These are phyloP conservation scores for Acer negundo DNA, from an alignment of 345 rosid genomes.

Conservation along the genomic window DNA sequence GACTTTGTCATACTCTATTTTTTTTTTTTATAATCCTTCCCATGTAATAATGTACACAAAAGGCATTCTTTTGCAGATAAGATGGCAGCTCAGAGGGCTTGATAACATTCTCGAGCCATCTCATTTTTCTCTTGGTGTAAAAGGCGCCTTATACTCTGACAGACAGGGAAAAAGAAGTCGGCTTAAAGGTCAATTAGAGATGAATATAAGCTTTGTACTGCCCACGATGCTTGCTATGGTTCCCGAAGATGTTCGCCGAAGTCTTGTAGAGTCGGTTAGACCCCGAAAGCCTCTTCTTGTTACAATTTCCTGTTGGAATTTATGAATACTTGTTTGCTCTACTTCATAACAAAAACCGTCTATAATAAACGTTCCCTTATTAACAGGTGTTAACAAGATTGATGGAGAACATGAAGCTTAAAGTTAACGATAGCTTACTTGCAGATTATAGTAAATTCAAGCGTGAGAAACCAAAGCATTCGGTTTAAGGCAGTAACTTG, in stretches of 20 bases:
- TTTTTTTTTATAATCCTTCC: neutral
- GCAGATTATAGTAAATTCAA: constrained; percentile 77
- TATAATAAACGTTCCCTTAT: neutral
- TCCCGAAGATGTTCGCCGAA: constrained; percentile 64
- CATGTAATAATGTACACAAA: neutral
- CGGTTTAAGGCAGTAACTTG: neutral
- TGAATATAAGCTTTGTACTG: constrained; percentile 70
- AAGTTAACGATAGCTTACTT: constrained; percentile 76
- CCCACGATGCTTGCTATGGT: constrained; percentile 74
- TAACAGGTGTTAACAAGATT: constrained; percentile 61
- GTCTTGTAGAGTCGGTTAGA: constrained; percentile 65
- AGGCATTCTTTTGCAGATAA: constrained; percentile 45
- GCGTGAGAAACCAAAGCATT: constrained; percentile 32
- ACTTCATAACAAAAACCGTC: neutral
- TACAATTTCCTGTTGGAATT: neutral
- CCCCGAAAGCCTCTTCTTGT: neutral
- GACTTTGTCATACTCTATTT: neutral
- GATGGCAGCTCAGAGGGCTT: constrained; percentile 90
- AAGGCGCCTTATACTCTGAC: constrained; percentile 68
- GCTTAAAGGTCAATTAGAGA: constrained; percentile 77
- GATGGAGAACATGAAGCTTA: constrained; percentile 80
- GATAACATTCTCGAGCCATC: constrained; percentile 56
- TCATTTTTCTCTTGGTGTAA: constrained; percentile 62
- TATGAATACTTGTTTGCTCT: neutral
- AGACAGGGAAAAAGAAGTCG: constrained; percentile 47